phyloP scores from a whole-genome alignment of 1,284 basidiomycete genomes.

The Pseudozyma hubeiensis region DNA sequence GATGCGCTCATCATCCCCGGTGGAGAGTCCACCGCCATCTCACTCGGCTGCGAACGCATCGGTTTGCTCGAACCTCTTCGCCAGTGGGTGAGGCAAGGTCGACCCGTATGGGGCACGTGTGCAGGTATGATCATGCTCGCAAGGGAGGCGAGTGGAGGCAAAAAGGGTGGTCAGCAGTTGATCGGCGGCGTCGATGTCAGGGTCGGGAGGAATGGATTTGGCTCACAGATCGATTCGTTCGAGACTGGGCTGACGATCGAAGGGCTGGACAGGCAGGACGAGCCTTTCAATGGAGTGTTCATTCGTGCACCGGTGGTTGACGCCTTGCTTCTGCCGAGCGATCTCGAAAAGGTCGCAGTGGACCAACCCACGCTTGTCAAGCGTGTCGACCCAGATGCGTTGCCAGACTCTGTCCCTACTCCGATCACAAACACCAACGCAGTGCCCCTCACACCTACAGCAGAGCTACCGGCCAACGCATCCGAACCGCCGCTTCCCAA shows the following conservation, averaged over 20 bases:
- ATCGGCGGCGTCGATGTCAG: conserved; percentile 84
- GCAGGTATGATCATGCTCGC: conserved; percentile 92
- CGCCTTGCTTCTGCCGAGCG: conserved; percentile 41
- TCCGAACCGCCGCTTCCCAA: conserved; percentile 19
- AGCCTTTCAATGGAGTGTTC: conserved; percentile 87
- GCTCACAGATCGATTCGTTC: conserved; percentile 82
- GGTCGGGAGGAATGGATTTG: conserved; percentile 83
- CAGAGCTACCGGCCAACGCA: conserved; percentile 12
- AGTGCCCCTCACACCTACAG: conserved; percentile 17
- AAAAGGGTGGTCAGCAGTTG: conserved; percentile 88
- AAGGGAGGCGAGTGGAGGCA: conserved; percentile 74
- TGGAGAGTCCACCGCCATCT: conserved; percentile 91
- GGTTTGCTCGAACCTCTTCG: conserved; percentile 84
- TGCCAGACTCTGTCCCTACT: conserved; percentile 11
- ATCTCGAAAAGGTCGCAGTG: conserved; percentile 42
- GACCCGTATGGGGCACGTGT: conserved; percentile 94
- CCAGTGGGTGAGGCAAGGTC: conserved; percentile 74
- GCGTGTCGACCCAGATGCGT: conserved; percentile 16
- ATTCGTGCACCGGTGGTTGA: conserved; percentile 86
- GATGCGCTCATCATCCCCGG: conserved; percentile 91
- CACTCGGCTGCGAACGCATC: conserved; percentile 81
- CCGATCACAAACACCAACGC: conserved; percentile 22
- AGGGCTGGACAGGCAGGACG: conserved; percentile 73
- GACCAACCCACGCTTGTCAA: conserved; percentile 44
- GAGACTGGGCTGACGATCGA: conserved; percentile 80